phyloP scores from a whole-genome alignment of 441 rosid genomes.

The Euphorbia celastroides region DNA sequence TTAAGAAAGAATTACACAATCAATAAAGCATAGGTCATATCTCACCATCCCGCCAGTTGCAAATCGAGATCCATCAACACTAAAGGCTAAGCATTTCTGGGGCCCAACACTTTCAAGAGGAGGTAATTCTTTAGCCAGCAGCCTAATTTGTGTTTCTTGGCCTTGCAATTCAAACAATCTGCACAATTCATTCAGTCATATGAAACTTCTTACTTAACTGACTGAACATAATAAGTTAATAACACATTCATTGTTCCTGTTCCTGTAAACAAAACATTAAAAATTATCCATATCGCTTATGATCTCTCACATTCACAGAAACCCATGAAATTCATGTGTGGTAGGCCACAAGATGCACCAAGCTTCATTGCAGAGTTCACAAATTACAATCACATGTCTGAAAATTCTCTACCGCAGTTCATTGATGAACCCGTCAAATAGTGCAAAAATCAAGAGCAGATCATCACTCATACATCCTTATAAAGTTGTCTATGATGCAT shows the following conservation, averaged over 20 bases:
- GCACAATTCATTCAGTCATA: constrained; percentile 19
- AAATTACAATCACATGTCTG: neutral
- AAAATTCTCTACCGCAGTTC: no score
- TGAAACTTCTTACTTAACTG: neutral
- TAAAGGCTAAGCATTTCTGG: constrained; percentile 78
- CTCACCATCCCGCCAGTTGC: constrained; percentile 90
- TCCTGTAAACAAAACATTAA: neutral
- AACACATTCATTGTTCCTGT: neutral
- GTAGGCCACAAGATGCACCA: neutral
- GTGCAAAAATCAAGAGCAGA: no score
- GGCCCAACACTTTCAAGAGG: constrained; percentile 63
- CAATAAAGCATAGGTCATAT: constrained; percentile 5
- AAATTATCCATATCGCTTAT: neutral
- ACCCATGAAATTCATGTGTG: neutral
- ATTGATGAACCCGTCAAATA: no score
- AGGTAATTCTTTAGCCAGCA: constrained; percentile 50
- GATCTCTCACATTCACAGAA: neutral
- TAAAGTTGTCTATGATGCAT: no score
- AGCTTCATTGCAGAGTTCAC: neutral
- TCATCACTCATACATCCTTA: neutral
- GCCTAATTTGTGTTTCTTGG: constrained; percentile 37
- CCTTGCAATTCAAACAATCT: constrained; percentile 71
- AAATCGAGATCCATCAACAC: constrained; percentile 87
- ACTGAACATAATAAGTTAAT: no score
- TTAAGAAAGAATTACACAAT: neutral